These are phyloP conservation scores for Monascus purpureus DNA, from an alignment of 495 filamentous ascomycete species.

Conservation along the genomic window DNA sequence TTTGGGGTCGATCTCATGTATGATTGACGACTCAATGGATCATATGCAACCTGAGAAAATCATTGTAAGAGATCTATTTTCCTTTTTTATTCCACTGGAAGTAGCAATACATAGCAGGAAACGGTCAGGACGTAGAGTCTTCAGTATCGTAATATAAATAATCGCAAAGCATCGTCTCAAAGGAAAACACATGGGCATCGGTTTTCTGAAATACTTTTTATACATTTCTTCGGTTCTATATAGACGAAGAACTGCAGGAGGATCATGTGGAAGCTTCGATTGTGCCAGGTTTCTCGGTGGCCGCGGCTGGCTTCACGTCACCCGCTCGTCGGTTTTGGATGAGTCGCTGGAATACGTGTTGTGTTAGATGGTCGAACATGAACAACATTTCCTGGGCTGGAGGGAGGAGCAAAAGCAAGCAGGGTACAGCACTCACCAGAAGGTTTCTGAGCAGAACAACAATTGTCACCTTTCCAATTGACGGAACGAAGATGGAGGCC, in stretches of 20 bases:
- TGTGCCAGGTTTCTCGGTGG: constrained; percentile 30
- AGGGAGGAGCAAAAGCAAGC: neutral
- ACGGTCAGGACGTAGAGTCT: too few species aligned
- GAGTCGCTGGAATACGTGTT: constrained; percentile 24
- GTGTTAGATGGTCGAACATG: neutral
- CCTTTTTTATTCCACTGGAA: too few species aligned
- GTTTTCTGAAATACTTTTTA: too few species aligned
- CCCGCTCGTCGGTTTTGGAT: constrained; percentile 35
- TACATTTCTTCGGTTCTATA: too few species aligned
- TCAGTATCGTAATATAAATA: too few species aligned
- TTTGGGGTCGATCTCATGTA: too few species aligned
- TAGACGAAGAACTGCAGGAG: neutral
- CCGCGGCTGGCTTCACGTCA: constrained; percentile 29
- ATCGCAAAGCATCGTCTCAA: too few species aligned
- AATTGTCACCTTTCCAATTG: constrained; percentile 95
- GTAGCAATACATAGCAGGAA: too few species aligned
- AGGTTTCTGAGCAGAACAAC: constrained; percentile 80
- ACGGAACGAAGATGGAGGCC: constrained; percentile 93
- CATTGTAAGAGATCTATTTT: too few species aligned
- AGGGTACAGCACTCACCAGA: constrained; percentile 47
- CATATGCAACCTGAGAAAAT: too few species aligned
- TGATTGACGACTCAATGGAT: too few species aligned
- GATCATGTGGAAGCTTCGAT: constrained; percentile 21
- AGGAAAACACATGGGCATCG: too few species aligned
- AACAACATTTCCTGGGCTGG: neutral